Percentiles rank a stretch among this genome's conserved stretches.
phyloP scores from a whole-genome alignment of 2,329 filamentous ascomycete genomes.

The Fusarium sp. region DNA sequence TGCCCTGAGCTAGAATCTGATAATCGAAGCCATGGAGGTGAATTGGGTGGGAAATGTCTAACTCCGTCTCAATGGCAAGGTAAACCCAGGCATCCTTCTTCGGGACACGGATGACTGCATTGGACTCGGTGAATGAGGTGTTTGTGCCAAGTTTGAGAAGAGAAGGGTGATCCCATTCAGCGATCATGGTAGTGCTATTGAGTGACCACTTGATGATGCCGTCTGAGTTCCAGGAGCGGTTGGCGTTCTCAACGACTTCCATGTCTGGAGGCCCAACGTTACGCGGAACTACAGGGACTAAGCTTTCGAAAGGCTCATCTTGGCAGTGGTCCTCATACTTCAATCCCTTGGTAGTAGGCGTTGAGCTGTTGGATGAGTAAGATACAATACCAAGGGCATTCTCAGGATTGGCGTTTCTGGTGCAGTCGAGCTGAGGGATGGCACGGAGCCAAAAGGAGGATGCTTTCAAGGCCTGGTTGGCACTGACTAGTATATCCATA shows the following conservation, averaged over 20 bases:
- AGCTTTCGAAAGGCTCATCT: constrained; percentile 53
- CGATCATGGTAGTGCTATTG: constrained; percentile 52
- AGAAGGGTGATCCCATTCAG: constrained; percentile 52
- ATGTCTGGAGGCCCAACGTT: constrained; percentile 50
- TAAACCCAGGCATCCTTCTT: constrained; percentile 51
- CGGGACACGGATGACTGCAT: constrained; percentile 50
- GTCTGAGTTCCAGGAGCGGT: constrained; percentile 45
- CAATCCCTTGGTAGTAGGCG: constrained; percentile 30
- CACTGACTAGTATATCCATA: constrained; percentile 62
- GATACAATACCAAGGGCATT: constrained; percentile 65
- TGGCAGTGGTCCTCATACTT: constrained; percentile 48
- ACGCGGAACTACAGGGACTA: constrained; percentile 55
- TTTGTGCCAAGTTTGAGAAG: constrained; percentile 44
- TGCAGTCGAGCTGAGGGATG: constrained; percentile 60
- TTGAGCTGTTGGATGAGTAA: constrained; percentile 51
- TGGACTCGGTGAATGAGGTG: constrained; percentile 39
- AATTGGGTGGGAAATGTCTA: constrained; percentile 52
- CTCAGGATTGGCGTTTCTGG: constrained; percentile 55
- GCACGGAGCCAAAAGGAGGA: constrained; percentile 65
- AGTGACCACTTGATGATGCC: constrained; percentile 63
- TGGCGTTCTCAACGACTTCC: constrained; percentile 49
- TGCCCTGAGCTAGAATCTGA: constrained; percentile 48
- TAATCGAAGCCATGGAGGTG: constrained; percentile 57
- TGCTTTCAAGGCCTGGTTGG: constrained; percentile 52
- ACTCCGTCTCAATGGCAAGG: constrained; percentile 47